phyloP scores from a whole-genome alignment of 805 yeast species.

The Cyberlindnera nakhonratchasimensis region DNA sequence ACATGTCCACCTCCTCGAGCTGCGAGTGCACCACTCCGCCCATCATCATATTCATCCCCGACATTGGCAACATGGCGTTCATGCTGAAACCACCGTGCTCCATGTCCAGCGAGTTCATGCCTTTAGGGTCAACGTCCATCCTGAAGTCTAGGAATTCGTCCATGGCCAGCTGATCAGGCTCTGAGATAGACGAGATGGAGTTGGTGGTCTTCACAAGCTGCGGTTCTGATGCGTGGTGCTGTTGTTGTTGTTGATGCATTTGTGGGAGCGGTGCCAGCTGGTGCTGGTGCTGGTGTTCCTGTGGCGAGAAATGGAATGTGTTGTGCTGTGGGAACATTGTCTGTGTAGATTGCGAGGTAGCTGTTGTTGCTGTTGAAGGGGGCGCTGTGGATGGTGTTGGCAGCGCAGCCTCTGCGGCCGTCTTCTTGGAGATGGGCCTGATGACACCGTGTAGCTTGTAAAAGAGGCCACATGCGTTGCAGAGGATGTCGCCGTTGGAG shows the following conservation, averaged over 20 bases:
- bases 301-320: slow-evolving; percentile 9
- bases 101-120: slow-evolving; percentile 1
- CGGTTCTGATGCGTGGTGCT: slow-evolving; percentile 8
- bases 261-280: no score
- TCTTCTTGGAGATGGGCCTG: slow-evolving; percentile 48
- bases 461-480: slow-evolving; percentile 95
- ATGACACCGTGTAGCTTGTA: slow-evolving; percentile 89
- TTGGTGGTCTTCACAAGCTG: slow-evolving; percentile 11
- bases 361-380: slow-evolving; percentile 3
- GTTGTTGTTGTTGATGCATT: slow-evolving; percentile 2
- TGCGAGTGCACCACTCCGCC: slow-evolving; percentile 4
- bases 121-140: slow-evolving; percentile 13
- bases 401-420: not conserved
- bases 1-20: slow-evolving; percentile 12
- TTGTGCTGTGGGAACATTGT: slow-evolving; percentile 14
- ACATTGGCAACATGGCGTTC: not conserved
- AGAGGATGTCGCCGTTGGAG: slow-evolving; percentile 83
- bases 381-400: slow-evolving; percentile 2
- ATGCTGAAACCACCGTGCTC: not conserved
- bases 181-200: slow-evolving; percentile 15
- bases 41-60: not conserved
- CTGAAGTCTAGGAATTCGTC: slow-evolving; percentile 17
- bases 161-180: slow-evolving; percentile 18
- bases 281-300: slow-evolving; percentile 2
- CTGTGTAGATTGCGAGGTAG: slow-evolving; percentile 1